A percentile compares a stretch with the other conserved stretches of the same genome.
These are phyloP conservation scores for Noccaea bulbosa DNA, from an alignment of 345 rosid genomes.

Conservation along the genomic window DNA sequence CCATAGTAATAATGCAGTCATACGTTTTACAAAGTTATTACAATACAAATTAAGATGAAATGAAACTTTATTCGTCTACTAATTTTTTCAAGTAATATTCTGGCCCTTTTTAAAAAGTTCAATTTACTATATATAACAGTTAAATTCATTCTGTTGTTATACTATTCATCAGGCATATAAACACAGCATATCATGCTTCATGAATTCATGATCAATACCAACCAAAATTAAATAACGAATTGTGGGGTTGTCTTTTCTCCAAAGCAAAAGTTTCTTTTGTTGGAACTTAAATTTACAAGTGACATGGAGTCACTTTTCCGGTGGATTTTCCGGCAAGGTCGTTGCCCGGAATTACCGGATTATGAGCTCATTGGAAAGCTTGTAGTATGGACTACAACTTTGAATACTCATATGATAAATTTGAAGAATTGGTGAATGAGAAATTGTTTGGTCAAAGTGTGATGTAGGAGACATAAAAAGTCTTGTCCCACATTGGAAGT, in stretches of 20 bases:
- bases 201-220: background rate
- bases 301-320: too few species aligned
- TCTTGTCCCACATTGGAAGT: too few species aligned
- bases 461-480: too few species aligned
- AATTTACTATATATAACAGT: background rate
- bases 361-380: too few species aligned
- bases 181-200: background rate
- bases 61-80: background rate
- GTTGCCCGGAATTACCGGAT: too few species aligned
- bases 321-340: too few species aligned
- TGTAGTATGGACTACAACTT: too few species aligned
- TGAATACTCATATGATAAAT: too few species aligned
- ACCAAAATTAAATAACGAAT: background rate
- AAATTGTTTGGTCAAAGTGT: too few species aligned
- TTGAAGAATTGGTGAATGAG: too few species aligned
- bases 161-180: background rate
- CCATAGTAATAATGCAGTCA: background rate
- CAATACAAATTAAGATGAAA: background rate
- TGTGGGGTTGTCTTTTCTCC: conserved; percentile 12
- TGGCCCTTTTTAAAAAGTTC: background rate
- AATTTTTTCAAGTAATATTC: background rate
- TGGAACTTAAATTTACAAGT: too few species aligned
- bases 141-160: background rate
- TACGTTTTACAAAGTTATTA: background rate
- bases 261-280: conserved; percentile 21